Evolutionary conservation across 805 yeast species (phyloP).

Genomic region (Yarrowia sp.): DNA sequence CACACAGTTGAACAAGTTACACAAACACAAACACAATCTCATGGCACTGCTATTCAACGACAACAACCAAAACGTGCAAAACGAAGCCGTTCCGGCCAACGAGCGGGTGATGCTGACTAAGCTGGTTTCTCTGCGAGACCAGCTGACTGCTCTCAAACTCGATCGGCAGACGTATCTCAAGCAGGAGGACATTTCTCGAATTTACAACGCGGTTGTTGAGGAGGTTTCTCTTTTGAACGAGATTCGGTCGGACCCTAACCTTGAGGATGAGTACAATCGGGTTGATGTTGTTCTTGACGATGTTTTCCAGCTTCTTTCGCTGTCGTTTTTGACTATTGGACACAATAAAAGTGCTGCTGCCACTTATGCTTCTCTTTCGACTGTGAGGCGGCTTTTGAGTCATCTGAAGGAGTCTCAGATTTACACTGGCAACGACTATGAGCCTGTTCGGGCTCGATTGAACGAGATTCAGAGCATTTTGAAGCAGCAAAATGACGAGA

Average conservation of each 20-base stretch:
- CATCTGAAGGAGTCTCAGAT: conserved; percentile 83
- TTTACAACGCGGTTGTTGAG: conserved; percentile 47
- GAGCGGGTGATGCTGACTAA: conserved; percentile 48
- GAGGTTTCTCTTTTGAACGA: conserved; percentile 48
- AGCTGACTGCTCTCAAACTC: conserved; percentile 47
- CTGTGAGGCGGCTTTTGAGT: conserved; percentile 82
- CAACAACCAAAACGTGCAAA: not conserved
- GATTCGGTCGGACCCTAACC: conserved; percentile 48
- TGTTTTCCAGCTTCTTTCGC: conserved; percentile 83
- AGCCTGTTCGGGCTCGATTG: conserved; percentile 76
- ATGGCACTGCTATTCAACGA: conserved; percentile 17
- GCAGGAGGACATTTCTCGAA: conserved; percentile 47
- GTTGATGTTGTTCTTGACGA: conserved; percentile 85
- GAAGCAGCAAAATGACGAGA: conserved; percentile 52
- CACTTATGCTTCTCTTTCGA: conserved; percentile 84
- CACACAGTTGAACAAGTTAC: no score
- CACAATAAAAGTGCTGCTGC: conserved; percentile 90
- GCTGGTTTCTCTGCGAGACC: conserved; percentile 46
- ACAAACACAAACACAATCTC: no score
- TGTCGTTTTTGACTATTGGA: conserved; percentile 92
- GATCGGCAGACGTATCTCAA: conserved; percentile 50
- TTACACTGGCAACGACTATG: conserved; percentile 82
- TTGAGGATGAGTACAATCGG: conserved; percentile 48
- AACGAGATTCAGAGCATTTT: conserved; percentile 73
- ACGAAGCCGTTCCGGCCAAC: conserved; percentile 45